Evolutionary conservation across 345 rosid genomes (phyloP), one percentile per base, ranked within the genome.

Genomic region (Gynandropsis gynandra): DNA sequence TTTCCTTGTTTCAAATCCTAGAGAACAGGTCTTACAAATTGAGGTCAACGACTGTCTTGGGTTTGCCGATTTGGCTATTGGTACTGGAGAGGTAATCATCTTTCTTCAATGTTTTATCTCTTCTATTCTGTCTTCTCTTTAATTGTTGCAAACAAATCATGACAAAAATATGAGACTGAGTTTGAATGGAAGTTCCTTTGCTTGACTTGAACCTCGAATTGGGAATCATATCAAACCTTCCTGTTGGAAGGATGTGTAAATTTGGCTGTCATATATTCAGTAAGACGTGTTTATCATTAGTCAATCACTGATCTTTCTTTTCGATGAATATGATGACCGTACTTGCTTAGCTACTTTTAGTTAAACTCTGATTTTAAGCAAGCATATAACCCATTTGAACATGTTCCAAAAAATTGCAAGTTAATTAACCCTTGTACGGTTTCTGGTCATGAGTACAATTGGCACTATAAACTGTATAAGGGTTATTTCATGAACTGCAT

Each of bases 1-100:
- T 69, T 75, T 92, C 73, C 89, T 87, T 54, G 97, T 87, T 59
- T 68, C 85, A 59, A 83, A 92, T 72, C 98, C 96, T 49, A 74
- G 77, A 76, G 87, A 80, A 57, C 86, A 92, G 65, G 76, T 81
- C 61, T 69, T 92, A 70, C 51, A 43, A 37, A 62, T 92, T 70
- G 84, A 87, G 75, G 97, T 92, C 65, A 83, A 75, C 35, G 98
- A 92, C 55, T 63, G 80, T 64, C 80, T 92, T 74, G 98, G 98
- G 69, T 85, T 92, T 39, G 60, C 80, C 16, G 80, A 83, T 75
- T 58, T 83, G 73, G 68, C 85, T 46, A 67, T 87, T 67, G 98
- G 98, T 46, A 46, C 72, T 1, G 97, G 76, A 64, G 90, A 92
- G 98, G 97, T 92, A 74, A 64, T 27, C 43, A 15, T 34, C 59